phyloP scores from a whole-genome alignment of 805 yeast species.

The Maudiozyma pseudohumilis region DNA sequence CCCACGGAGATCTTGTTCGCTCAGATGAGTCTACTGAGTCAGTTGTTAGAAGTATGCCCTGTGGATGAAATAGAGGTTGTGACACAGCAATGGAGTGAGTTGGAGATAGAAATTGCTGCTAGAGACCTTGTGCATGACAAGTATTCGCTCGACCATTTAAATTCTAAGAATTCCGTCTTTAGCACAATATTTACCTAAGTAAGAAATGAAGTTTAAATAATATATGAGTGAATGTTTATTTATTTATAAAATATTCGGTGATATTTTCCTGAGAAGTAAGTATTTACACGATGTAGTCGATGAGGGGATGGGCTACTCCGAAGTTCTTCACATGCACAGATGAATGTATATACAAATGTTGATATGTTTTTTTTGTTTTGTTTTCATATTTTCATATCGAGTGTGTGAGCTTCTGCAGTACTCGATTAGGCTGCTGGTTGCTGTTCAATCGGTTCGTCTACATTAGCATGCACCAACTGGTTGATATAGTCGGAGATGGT shows the following conservation, averaged over 20 bases:
- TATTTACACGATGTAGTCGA: neutral
- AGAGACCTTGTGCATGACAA: slow-evolving; percentile 22
- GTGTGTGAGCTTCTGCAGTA: too few species aligned
- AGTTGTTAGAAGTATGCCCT: slow-evolving; percentile 43
- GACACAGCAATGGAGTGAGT: slow-evolving; percentile 51
- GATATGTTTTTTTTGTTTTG: neutral
- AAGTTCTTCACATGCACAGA: neutral
- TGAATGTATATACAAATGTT: neutral
- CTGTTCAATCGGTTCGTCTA: too few species aligned
- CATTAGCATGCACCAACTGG: slow-evolving; percentile 16
- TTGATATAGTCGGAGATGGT: slow-evolving; percentile 28
- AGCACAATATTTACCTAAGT: neutral
- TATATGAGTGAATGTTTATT: neutral
- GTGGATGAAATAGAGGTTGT: slow-evolving; percentile 46
- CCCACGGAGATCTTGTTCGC: slow-evolving; percentile 33
- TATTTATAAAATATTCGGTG: neutral
- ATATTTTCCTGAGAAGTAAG: neutral
- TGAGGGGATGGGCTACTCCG: too few species aligned
- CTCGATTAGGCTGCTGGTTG: too few species aligned
- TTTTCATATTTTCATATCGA: neutral
- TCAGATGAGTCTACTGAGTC: slow-evolving; percentile 48
- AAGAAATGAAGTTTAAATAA: neutral
- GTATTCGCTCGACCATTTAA: slow-evolving; percentile 8
- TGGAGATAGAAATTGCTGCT: slow-evolving; percentile 34
- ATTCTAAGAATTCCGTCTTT: neutral